phyloP scores from a whole-genome alignment of 2,329 filamentous ascomycete genomes.

The Xylariaceae sp. region DNA sequence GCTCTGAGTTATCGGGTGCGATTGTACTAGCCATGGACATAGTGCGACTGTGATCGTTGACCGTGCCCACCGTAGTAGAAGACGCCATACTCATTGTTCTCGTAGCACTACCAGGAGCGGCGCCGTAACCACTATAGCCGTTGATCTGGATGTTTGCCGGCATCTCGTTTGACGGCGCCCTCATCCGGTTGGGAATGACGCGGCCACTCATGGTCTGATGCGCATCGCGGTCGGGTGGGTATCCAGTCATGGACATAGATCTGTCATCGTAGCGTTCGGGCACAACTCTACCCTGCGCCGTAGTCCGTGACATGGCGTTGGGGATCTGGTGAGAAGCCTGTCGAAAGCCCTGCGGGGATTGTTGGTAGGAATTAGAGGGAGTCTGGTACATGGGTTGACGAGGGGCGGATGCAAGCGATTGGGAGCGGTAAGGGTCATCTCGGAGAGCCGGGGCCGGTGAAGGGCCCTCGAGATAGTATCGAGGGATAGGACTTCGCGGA shows the following conservation, averaged over 20 bases:
- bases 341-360: constrained; percentile 70
- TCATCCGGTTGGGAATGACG: constrained; percentile 69
- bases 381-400: constrained; percentile 68
- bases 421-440: constrained; percentile 82
- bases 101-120: constrained; percentile 50
- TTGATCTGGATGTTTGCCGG: constrained; percentile 28
- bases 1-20: constrained; percentile 56
- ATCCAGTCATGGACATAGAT: constrained; percentile 92
- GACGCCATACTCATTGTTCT: constrained; percentile 59
- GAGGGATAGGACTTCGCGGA: constrained; percentile 46
- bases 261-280: constrained; percentile 89
- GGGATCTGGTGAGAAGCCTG: constrained; percentile 68
- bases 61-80: constrained; percentile 40
- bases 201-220: constrained; percentile 93
- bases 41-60: constrained; percentile 52
- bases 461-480: constrained; percentile 54
- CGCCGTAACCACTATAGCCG: constrained; percentile 37
- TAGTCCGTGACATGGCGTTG: constrained; percentile 66
- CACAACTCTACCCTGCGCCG: constrained; percentile 84
- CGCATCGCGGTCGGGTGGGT: constrained; percentile 67
- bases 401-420: constrained; percentile 75
- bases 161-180: constrained; percentile 43
- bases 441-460: constrained; percentile 67
- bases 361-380: constrained; percentile 53
- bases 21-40: constrained; percentile 93